Evolutionary conservation across 257 asterid genomes (phyloP).

Genomic region (Lycium barbarum): DNA sequence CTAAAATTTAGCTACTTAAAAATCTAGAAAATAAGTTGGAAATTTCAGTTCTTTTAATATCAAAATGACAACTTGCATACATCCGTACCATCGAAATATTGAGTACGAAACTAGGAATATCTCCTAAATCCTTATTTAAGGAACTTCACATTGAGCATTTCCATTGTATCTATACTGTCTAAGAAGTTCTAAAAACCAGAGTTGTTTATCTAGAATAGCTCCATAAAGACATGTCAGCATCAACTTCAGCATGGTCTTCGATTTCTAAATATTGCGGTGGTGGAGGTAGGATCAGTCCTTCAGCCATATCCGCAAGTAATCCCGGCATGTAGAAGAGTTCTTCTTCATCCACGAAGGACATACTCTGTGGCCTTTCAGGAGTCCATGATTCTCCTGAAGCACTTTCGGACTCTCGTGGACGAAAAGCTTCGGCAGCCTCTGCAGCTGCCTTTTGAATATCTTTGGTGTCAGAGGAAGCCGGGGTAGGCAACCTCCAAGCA

Average conservation of each 20-base stretch:
- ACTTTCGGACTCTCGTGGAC: constrained; percentile 21
- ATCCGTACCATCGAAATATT: too few relatives aligned
- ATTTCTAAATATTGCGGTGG: constrained; percentile 31
- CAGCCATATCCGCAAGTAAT: constrained; percentile 50
- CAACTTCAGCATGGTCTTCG: constrained; percentile 37
- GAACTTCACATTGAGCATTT: not conserved
- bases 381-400: not conserved
- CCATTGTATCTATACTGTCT: not conserved
- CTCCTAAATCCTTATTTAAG: not conserved
- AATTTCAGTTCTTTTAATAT: too few relatives aligned
- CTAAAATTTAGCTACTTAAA: too few relatives aligned
- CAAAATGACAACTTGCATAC: too few relatives aligned
- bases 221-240: constrained; percentile 57
- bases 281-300: constrained; percentile 67
- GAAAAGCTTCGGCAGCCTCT: constrained; percentile 60
- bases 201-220: constrained; percentile 42
- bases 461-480: constrained; percentile 53
- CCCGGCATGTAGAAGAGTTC: constrained; percentile 52
- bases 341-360: constrained; percentile 51
- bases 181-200: not conserved
- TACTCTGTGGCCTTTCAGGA: not conserved
- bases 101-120: too few relatives aligned
- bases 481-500: constrained; percentile 54
- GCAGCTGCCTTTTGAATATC: constrained; percentile 63
- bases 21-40: too few relatives aligned